Conservation (phyloP, 176 grass and related monocot genomes). For the Juncus inflexus region DNA sequence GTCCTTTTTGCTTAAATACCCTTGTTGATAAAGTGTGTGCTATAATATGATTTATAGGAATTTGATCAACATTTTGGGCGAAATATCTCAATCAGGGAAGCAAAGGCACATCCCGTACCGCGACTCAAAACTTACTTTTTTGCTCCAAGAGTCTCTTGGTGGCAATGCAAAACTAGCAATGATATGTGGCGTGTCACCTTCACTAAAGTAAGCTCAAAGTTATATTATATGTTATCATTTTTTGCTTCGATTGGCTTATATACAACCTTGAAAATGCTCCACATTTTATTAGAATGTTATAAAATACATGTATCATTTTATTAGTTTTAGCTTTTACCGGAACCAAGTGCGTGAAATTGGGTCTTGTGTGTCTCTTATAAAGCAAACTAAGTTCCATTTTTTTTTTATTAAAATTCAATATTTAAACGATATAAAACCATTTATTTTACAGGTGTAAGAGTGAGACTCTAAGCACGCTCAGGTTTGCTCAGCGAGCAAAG, state of each 20-base stretch:
- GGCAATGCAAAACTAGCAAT: constrained; percentile 97
- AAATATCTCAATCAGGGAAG: constrained; percentile 84
- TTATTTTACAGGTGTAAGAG: constrained; percentile 64
- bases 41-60: constrained; percentile 47
- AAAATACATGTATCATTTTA: no score
- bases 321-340: no score
- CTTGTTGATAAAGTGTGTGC: no score
- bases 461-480: constrained; percentile 85
- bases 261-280: no score
- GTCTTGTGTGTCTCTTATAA: no score
- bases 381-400: no score
- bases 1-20: no score
- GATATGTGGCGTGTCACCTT: constrained; percentile 88
- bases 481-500: constrained; percentile 95
- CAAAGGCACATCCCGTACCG: constrained; percentile 93
- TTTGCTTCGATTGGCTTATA: no score
- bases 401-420: no score
- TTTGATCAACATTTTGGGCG: constrained; percentile 90
- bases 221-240: no score
- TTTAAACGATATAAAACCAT: neutral
- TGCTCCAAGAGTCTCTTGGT: constrained; percentile 94
- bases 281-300: no score
- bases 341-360: no score
- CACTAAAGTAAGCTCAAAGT: constrained; percentile 42
- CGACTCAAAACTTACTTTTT: constrained; percentile 88